Evolutionary conservation across 2,329 filamentous ascomycete genomes (phyloP), one percentile per base, ranked within the genome.

Genomic region (Aspergillus pseudoviridinutans): DNA sequence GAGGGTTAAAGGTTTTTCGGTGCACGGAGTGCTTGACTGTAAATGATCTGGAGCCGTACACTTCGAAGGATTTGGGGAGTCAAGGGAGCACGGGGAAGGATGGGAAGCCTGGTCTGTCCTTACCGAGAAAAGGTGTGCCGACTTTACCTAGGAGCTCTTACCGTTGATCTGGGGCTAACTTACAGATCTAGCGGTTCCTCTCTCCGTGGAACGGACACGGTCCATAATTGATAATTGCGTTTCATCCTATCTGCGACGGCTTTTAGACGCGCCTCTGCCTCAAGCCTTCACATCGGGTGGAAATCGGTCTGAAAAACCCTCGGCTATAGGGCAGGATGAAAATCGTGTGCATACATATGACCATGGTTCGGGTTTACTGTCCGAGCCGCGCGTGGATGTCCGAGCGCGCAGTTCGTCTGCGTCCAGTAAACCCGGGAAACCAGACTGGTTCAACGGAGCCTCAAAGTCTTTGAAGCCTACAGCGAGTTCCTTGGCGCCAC

Each of bases 11-110:
- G 38, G 84, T 88, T 41, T 96, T 94, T 73, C 84, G 91, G 65
- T 96, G 92, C 73, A 89, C 89, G 46, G 88, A 90, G 55, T 96
- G 92, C 72, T 78, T 90, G 66, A 94, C 89, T 20, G 86, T 96
- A 69, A 96, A 95, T 70, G 91, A 96, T 70, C 74, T 96, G 53
- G 80, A 83, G 58, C 80, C 81, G 46, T 68, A 68, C 32, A 62
- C 58, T 22, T 54, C 61, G 27, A 62, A 61, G 49, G 63, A 67
- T 49, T 28, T 58, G 38, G 53, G 47, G 41, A 57, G 51, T 46
- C 57, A 64, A 51, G 63, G 55, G 20, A 49, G 55, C 61, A 32
- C 63, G 53, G 65, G 58, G 24, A 69, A 63, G 49, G 58, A 61
- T 61, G 62, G 55, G 54, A 59, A 65, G 55, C 51, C 56, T 53